Evolutionary conservation across 2,329 filamentous ascomycete genomes (phyloP), one percentile per base, ranked within the genome.

Genomic region (Bipolaris sorokiniana): DNA sequence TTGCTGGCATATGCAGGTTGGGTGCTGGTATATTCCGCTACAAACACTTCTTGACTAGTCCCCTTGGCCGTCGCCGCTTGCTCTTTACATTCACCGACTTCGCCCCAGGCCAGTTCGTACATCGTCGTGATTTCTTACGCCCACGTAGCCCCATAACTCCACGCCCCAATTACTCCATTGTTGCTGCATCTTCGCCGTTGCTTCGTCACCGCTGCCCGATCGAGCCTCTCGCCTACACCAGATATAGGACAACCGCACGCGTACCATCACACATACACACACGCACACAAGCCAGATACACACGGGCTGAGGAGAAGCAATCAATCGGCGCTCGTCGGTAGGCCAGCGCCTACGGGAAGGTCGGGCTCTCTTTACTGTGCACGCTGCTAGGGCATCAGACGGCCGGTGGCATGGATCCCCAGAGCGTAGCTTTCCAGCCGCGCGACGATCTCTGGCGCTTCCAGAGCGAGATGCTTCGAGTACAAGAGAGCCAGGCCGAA

Each of bases 381-480:
- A 61, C 61, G 48, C 52, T 53, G 57, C 28, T 63, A 63, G 70
- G 72, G 73, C 61, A 75, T 76, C 73, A 66, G 58, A 68, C 56
- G 38, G 44, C 63, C 51, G 64, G 56, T 59, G 74, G 65, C 62
- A 88, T 88, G 86, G 86, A 88, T 81, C 83, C 85, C 64, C 84
- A 87, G 78, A 86, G 77, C 67, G 76, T 82, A 74, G 80, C 82
- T 58, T 86, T 88, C 76, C 85, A 84, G 64, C 86, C 86, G 64
- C 83, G 82, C 74, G 84, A 86, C 78, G 86, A 88, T 73, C 79
- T 86, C 69, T 89, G 86, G 86, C 83, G 85, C 63, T 77, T 88
- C 59, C 84, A 88, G 65, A 82, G 83, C 73, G 86, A 88, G 62
- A 80, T 89, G 70, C 83, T 84, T 65, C 82, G 85, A 57, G 77